Evolutionary conservation across 108 stramenopile genomes (phyloP), one percentile per base, ranked within the genome.

Genomic region (Schizochytrium sp.): DNA sequence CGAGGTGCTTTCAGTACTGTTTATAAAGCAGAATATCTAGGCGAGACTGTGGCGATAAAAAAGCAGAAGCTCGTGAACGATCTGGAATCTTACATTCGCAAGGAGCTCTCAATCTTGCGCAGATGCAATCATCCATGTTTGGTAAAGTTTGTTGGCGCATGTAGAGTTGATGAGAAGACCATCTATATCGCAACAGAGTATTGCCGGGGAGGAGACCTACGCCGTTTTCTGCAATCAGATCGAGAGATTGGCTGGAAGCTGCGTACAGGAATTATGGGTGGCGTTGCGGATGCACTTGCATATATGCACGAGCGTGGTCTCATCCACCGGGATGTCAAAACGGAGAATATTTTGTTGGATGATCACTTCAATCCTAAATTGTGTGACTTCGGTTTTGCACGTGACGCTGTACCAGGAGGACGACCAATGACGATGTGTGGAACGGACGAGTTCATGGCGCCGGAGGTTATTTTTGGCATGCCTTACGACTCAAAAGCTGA

Each of bases 381-480:
- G 88, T 44, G 47, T 47, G 90, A 90, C 72, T 90, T 58, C 55
- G 90, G 90, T 40, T 83, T 90, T 45, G 88, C 90, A 5, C 87
- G 90, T 46, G 42, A 59, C 41, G 38, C 46, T 13, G 59, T 46
- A n/a, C 76, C 76, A 5, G 76, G 64, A 69, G 64, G 64, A 8
- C 13, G 38, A n/a, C 12, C 46, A 13, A 90, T 90, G 90, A 90
- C 90, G 49, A 90, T 90, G n/a, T 88, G 87, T 2, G 90, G 90
- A 50, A 90, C 90, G 5, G 72, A 88, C 57, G 90, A 88, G 87
- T 90, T 88, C 88, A 90, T 90, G 90, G 90, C 90, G 38, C 90
- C 90, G 3, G 90, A 89, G 60, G 76, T 87, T 3, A 89, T 89
- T 41, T 89, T 55, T 15, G 89, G 89, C 45, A 88, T 89, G 83